Evolutionary conservation across 2,329 filamentous ascomycete genomes (phyloP).

Genomic region (Colletotrichum sp.): DNA sequence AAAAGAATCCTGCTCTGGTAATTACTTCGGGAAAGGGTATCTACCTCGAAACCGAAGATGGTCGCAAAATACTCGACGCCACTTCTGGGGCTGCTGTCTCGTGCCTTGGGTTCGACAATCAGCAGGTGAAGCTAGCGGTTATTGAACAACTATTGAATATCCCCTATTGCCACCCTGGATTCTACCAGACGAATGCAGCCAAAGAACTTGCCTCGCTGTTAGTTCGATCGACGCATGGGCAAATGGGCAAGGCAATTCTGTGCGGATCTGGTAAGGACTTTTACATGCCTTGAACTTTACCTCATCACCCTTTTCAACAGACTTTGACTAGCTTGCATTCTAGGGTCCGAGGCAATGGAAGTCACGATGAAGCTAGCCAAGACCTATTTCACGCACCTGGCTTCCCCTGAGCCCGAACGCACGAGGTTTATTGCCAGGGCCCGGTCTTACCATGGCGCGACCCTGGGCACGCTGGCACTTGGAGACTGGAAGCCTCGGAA

Average conservation of each 20-base stretch:
- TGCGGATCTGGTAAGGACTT: not conserved
- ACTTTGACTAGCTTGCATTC: not conserved
- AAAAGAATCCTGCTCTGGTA: not conserved
- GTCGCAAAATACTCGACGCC: not conserved
- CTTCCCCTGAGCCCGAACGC: not conserved
- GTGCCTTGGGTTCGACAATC: not conserved
- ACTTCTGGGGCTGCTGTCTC: not conserved
- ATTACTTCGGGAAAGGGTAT: not conserved
- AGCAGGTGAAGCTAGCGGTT: not conserved
- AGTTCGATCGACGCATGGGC: not conserved
- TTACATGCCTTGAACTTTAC: fast-evolving
- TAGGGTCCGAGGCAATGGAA: not conserved
- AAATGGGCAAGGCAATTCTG: not conserved
- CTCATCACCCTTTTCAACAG: not conserved
- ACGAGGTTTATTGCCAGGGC: fast-evolving
- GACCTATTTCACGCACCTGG: not conserved
- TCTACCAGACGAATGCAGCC: not conserved
- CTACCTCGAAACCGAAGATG: not conserved
- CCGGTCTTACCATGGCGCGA: not conserved
- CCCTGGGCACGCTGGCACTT: not conserved
- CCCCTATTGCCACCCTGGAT: not conserved
- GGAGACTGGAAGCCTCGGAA: not conserved
- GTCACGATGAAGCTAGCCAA: not conserved
- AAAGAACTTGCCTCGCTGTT: not conserved
- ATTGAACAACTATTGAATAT: not conserved